Percentiles rank a stretch among this genome's conserved stretches.
Conservation (phyloP, 1,284 basidiomycete species). For the Ceratobasidium papillatum region DNA sequence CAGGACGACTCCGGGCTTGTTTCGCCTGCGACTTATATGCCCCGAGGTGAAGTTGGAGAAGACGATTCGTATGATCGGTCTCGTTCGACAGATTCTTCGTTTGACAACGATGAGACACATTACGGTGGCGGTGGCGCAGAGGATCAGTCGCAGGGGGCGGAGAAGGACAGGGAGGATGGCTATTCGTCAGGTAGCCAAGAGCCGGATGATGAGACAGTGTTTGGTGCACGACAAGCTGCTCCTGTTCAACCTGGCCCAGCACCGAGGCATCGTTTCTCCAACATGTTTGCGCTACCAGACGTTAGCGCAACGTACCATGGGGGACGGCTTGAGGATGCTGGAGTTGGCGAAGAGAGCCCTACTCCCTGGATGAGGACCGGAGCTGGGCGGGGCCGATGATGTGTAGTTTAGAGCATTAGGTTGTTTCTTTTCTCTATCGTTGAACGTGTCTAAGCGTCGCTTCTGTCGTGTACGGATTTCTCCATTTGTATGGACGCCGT, state of each 20-base stretch:
- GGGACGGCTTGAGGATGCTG: conserved; percentile 35
- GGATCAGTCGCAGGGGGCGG: conserved; percentile 7
- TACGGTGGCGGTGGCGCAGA: conserved; percentile 31
- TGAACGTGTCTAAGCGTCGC: conserved; percentile 24
- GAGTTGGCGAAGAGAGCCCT: conserved; percentile 33
- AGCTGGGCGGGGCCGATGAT: conserved; percentile 25
- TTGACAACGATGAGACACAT: conserved; percentile 33
- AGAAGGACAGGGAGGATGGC: conserved; percentile 1
- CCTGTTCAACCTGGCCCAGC: conserved; percentile 19
- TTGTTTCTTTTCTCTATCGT: neutral
- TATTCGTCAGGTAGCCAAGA: conserved; percentile 22
- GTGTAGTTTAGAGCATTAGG: conserved; percentile 12
- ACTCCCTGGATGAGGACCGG: conserved; percentile 32
- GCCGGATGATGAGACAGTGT: conserved; percentile 34
- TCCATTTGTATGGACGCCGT: conserved; percentile 35
- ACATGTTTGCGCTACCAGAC: conserved; percentile 37
- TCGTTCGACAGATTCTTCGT: conserved; percentile 39
- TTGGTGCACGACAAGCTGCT: conserved; percentile 30
- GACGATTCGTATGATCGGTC: conserved; percentile 37
- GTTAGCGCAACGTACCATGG: conserved; percentile 34
- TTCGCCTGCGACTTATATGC: conserved; percentile 30
- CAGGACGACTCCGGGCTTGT: conserved; percentile 35
- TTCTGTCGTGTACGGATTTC: conserved; percentile 15
- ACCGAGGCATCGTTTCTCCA: conserved; percentile 15
- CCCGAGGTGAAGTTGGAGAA: conserved; percentile 8